Base-by-base conservation (phyloP, 495 filamentous ascomycete genomes). In the Aspergillus asperescens region DNA sequence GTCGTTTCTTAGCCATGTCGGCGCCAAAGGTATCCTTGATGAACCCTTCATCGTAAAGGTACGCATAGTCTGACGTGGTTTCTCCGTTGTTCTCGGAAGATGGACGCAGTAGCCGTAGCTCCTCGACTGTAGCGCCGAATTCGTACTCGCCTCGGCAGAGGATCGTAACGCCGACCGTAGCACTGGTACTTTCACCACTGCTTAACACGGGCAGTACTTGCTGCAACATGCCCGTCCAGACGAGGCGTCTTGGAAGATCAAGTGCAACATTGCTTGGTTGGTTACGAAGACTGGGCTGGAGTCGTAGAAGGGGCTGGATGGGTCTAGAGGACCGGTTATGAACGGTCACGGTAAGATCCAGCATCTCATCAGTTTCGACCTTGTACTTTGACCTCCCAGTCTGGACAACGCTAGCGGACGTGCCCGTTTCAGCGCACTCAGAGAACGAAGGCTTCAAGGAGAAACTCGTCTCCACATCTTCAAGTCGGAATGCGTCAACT, bases 221-320 rank as follows among this genome's bases (percentile, higher is more conserved):
- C 66, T 96, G 91, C 45, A 94, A 64, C 49, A 87, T 81, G 1
- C 91, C 91, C 50, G 87, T 91, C 81, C 88, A 91, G 10, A 85
- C 85, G 12, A 96, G 77, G 44, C 87, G 84, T 58, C 86, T 82
- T n/a, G 84, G 83, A 16, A 95, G 81, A 62, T 96, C 91, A 15
- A 95, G 80, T 13, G 89, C 87, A 12, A 85, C 73, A 59, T 84
- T 81, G 50, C 81, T 78, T 2, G 87, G 80, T 23, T 91, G 83
- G 54, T 90, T 81, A 35, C 83, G 77, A 4, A 96, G 77, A 48
- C 81, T 75, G 0, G 90, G 90, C 65, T 90, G 84, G 7, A 95
- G 68, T 19, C 91, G 79, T 24, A 96, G 74, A 5, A 91, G 71
- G 0, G 87, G 86, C 37, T 82, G 77, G 35, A 95, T 77, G 3